A percentile compares a stretch with the other conserved stretches of the same genome.
phyloP scores from a whole-genome alignment of 768 basidiomycete genomes.

The Tulasnella calospora region DNA sequence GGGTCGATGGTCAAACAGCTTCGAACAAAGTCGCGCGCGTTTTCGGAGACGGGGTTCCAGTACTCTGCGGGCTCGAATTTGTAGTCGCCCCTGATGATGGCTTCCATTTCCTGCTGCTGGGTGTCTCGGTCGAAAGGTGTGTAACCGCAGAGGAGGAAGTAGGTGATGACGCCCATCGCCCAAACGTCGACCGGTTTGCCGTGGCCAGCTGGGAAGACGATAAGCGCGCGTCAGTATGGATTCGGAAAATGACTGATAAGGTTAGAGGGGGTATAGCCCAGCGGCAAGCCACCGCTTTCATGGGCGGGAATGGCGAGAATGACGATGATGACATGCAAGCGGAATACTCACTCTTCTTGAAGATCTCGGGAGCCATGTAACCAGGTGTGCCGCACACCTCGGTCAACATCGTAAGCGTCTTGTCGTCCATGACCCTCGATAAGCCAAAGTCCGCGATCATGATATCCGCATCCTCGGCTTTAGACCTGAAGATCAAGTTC shows the following conservation, averaged over 20 bases:
- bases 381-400: slow-evolving; percentile 96
- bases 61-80: slow-evolving; percentile 85
- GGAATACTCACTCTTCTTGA: slow-evolving; percentile 65
- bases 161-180: slow-evolving; percentile 98
- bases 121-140: slow-evolving; percentile 95
- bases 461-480: slow-evolving; percentile 85
- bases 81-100: slow-evolving; percentile 90
- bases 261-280: slow-evolving; percentile 29
- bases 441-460: slow-evolving; percentile 98
- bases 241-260: background rate
- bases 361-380: slow-evolving; percentile 96
- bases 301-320: background rate
- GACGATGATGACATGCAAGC: background rate
- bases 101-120: slow-evolving; percentile 86
- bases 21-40: slow-evolving; percentile 77
- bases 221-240: slow-evolving; percentile 20
- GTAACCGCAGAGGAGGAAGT: slow-evolving; percentile 90
- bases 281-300: background rate
- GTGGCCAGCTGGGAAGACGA: slow-evolving; percentile 63
- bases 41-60: slow-evolving; percentile 77
- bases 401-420: slow-evolving; percentile 79
- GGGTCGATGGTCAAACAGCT: slow-evolving; percentile 85
- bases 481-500: slow-evolving; percentile 90
- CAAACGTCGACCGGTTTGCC: slow-evolving; percentile 92
- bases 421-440: slow-evolving; percentile 83